phyloP scores from a whole-genome alignment of 441 rosid species.

The Croton laevigatus region DNA sequence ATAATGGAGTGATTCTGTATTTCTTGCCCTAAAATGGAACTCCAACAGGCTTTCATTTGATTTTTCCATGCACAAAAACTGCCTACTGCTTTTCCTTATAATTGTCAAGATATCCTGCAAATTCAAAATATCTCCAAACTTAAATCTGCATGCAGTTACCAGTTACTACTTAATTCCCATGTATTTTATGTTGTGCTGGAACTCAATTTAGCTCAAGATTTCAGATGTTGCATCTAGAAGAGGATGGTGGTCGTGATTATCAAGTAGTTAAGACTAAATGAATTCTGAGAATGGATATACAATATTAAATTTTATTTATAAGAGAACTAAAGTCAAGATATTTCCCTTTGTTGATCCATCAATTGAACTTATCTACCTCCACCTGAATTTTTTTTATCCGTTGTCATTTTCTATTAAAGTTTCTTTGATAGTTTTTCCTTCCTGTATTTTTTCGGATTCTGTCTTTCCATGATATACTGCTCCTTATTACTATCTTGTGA shows the following conservation, averaged over 20 bases:
- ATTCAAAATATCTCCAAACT: neutral
- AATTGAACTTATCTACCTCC: neutral
- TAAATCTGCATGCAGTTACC: neutral
- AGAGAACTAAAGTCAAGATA: neutral
- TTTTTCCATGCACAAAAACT: neutral
- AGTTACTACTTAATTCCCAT: neutral
- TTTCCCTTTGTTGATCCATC: neutral
- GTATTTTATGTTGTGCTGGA: neutral
- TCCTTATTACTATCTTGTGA: neutral
- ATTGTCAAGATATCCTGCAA: neutral
- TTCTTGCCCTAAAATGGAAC: neutral
- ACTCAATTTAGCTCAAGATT: neutral
- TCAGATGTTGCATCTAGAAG: neutral
- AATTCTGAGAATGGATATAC: neutral
- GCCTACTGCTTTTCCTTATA: neutral
- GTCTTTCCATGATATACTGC: neutral
- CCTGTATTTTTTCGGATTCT: neutral
- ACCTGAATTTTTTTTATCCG: neutral
- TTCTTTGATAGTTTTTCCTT: neutral
- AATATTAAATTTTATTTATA: neutral
- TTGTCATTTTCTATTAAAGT: no score
- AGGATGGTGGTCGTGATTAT: conserved; percentile 5
- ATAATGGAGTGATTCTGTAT: neutral
- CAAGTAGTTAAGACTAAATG: no score
- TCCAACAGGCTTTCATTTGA: neutral